These are phyloP conservation scores for Globisporangium uncinulatum DNA, from an alignment of 352 stramenopile genomes.

Conservation along the genomic window DNA sequence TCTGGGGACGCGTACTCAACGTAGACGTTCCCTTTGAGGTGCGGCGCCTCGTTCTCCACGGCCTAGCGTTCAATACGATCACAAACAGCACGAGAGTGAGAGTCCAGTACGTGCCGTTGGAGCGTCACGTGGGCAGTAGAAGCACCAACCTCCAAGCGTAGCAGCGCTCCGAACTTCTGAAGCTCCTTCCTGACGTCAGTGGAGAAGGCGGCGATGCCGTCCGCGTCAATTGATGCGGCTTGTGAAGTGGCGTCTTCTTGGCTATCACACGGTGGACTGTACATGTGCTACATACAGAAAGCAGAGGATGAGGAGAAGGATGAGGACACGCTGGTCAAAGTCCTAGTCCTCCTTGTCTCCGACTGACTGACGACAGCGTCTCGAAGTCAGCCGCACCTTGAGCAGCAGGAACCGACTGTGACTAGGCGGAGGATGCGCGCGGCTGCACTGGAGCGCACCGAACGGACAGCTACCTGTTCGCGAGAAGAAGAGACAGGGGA, in stretches of 20 bases:
- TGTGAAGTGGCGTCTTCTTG: not conserved
- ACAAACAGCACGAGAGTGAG: too few relatives aligned
- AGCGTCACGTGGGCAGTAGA: too few relatives aligned
- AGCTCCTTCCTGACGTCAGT: slow-evolving; percentile 9
- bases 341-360: too few relatives aligned
- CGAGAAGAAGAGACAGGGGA: slow-evolving; percentile 15
- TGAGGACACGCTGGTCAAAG: too few relatives aligned
- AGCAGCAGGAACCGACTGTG: slow-evolving; percentile 17
- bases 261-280: not conserved
- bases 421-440: slow-evolving; percentile 2
- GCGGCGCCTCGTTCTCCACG: slow-evolving; percentile 17
- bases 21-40: slow-evolving; percentile 24
- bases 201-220: slow-evolving; percentile 7
- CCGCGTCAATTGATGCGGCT: not conserved
- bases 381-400: slow-evolving; percentile 8
- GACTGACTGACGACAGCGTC: too few relatives aligned
- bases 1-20: slow-evolving; percentile 15
- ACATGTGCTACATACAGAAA: slow-evolving; percentile 1
- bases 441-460: slow-evolving; percentile 6
- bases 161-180: slow-evolving; percentile 9
- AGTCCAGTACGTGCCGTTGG: too few relatives aligned
- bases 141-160: slow-evolving; percentile 15
- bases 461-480: slow-evolving; percentile 22
- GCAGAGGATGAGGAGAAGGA: too few relatives aligned
- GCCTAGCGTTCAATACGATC: slow-evolving; percentile 9